phyloP scores from a whole-genome alignment of 1,284 basidiomycete species.

The Xerocomus minutiporus region DNA sequence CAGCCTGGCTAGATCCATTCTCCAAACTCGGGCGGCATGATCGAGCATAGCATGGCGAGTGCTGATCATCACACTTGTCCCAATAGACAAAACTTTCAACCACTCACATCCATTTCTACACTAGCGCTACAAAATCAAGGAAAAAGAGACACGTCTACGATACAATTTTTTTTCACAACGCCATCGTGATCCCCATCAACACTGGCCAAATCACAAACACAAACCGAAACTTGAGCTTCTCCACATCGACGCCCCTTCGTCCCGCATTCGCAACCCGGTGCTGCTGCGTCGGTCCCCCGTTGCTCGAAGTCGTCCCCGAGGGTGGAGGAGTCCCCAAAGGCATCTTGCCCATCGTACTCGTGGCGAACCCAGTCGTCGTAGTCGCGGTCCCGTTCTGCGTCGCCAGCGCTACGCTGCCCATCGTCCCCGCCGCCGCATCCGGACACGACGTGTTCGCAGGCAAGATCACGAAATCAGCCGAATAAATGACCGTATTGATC shows the following conservation, averaged over 20 bases:
- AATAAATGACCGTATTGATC: constrained; percentile 26
- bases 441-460: constrained; percentile 9
- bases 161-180: constrained; percentile 12
- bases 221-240: constrained; percentile 46
- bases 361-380: not conserved
- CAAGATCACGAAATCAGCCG: constrained; percentile 37
- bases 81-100: too few relatives aligned
- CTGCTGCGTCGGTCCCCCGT: constrained; percentile 7
- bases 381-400: not conserved
- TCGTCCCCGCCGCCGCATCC: not conserved
- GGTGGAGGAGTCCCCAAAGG: not conserved
- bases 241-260: constrained; percentile 34
- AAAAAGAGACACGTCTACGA: not conserved
- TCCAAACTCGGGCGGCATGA: too few relatives aligned
- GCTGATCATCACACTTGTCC: too few relatives aligned
- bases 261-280: constrained; percentile 20
- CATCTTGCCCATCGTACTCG: not conserved
- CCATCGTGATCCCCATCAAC: constrained; percentile 41
- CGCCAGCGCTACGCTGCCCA: not conserved
- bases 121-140: not conserved
- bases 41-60: too few relatives aligned
- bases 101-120: too few relatives aligned
- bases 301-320: constrained; percentile 8
- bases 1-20: too few relatives aligned
- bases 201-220: constrained; percentile 57